A percentile compares a stretch with the other conserved stretches of the same genome.
phyloP scores from a whole-genome alignment of 257 asterid species.

The Solanum virginianum region DNA sequence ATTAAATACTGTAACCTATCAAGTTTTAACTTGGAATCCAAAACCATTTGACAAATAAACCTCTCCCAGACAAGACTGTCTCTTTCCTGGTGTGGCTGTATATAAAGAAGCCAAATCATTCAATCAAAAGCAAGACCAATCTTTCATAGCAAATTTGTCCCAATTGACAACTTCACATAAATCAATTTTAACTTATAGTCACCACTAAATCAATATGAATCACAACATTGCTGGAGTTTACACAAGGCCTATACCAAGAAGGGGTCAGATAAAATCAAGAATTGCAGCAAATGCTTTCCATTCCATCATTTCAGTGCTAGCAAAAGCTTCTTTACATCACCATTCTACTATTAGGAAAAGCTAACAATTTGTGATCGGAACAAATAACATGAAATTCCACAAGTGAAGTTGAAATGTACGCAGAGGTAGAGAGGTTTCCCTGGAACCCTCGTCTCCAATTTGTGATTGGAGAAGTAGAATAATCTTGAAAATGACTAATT shows the following conservation, averaged over 20 bases:
- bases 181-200: neutral
- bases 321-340: slow-evolving; percentile 19
- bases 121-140: neutral
- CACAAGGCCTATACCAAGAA: slow-evolving; percentile 21
- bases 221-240: slow-evolving; percentile 1
- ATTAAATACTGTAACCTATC: no score
- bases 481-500: neutral
- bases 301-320: slow-evolving; percentile 20
- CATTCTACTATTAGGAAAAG: slow-evolving; percentile 6
- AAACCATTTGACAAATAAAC: neutral
- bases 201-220: slow-evolving; percentile 5
- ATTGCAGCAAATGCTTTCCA: slow-evolving; percentile 32
- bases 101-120: neutral
- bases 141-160: neutral
- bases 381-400: no score
- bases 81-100: neutral
- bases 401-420: no score
- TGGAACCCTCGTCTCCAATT: neutral
- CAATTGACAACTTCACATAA: neutral
- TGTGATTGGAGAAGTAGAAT: neutral
- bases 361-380: neutral
- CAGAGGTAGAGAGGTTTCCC: no score
- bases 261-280: slow-evolving; percentile 39
- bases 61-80: neutral
- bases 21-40: no score